Base-by-base conservation (phyloP, 2,329 filamentous ascomycete species). In the Aspergillus tamarii region DNA sequence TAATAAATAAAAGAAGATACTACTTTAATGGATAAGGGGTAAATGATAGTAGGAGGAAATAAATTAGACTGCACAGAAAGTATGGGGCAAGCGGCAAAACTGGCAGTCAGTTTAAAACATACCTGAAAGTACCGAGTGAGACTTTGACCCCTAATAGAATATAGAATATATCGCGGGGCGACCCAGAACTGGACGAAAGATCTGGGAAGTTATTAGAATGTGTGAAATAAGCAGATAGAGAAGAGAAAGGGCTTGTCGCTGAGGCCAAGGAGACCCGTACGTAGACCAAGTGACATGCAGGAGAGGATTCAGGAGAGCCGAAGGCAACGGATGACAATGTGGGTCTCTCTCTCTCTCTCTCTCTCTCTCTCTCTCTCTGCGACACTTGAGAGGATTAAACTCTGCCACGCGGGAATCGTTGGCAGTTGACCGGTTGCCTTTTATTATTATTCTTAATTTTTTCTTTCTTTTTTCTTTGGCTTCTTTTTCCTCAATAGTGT, bases 271-370 rank as follows among this genome's bases (percentile, higher is more conserved):
- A 50, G 46, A 50, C 46, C 26, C 14, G 26, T 53, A 32, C 28
- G 57, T 28, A 53, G 41, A 50, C 30, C 21, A 39, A 57, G 50
- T 58, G 55, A 55, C 28, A 62, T 59, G 60, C 60, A 62, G 50
- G 56, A 59, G 26, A 43, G 28, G 52, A 62, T 53, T 62, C 61
- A 62, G 61, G 61, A 62, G 61, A 62, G 56, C 39, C 23, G 36
- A 45, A 62, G 57, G 60, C 43, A 57, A 56, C 39, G 53, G 39
- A 56, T 50, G 50, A 54, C 55, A 39, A 36, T 28, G 61, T 62
- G 61, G 61, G 61, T 62, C 61, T 59, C 48, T 45, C 10, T 23
- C 21, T 14, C 4, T 1, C 28, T 28, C 45, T 34, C 21, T 14
- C 4, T 1, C 28, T 62, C 61, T 59, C 48, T 45, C 10, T 23